Evolutionary conservation across 257 asterid genomes (phyloP).

Genomic region (Striga asiatica): DNA sequence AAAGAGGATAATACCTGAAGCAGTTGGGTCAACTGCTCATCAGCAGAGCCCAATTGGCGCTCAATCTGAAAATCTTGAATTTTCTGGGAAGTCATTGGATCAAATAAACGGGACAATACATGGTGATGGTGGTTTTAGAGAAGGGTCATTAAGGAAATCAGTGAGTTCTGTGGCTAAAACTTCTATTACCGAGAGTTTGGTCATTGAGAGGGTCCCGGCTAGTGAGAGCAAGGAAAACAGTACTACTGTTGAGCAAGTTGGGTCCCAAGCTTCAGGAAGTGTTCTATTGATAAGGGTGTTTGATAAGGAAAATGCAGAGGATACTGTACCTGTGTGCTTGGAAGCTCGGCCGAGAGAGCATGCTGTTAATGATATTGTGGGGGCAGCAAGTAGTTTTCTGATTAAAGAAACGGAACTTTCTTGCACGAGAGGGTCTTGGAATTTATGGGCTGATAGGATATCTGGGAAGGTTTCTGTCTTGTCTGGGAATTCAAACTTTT

Average conservation of each 20-base stretch:
- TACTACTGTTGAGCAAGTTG: conserved; percentile 49
- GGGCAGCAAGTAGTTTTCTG: conserved; percentile 43
- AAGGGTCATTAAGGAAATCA: conserved; percentile 37
- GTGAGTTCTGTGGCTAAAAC: conserved; percentile 60
- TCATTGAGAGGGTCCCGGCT: conserved; percentile 70
- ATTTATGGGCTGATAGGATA: conserved; percentile 84
- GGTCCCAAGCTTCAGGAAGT: conserved; percentile 32
- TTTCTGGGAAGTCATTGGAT: conserved; percentile 31
- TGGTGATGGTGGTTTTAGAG: neutral
- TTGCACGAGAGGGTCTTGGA: conserved; percentile 53
- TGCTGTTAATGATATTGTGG: conserved; percentile 59
- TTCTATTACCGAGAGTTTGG: conserved; percentile 65
- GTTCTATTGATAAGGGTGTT: conserved; percentile 57
- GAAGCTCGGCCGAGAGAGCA: conserved; percentile 88
- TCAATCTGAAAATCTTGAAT: conserved; percentile 44
- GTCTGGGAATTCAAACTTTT: conserved; percentile 93
- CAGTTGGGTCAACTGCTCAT: conserved; percentile 69
- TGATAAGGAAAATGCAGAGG: conserved; percentile 67
- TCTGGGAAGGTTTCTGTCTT: conserved; percentile 82
- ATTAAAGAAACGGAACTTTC: conserved; percentile 72
- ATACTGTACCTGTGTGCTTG: conserved; percentile 52
- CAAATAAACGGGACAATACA: conserved; percentile 24
- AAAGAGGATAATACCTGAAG: conserved; percentile 97
- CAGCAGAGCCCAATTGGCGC: no score
- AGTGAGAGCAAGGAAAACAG: conserved; percentile 47